Evolutionary conservation across 208 protist genomes (phyloP).

Genomic region (Novymonas esmeraldas): DNA sequence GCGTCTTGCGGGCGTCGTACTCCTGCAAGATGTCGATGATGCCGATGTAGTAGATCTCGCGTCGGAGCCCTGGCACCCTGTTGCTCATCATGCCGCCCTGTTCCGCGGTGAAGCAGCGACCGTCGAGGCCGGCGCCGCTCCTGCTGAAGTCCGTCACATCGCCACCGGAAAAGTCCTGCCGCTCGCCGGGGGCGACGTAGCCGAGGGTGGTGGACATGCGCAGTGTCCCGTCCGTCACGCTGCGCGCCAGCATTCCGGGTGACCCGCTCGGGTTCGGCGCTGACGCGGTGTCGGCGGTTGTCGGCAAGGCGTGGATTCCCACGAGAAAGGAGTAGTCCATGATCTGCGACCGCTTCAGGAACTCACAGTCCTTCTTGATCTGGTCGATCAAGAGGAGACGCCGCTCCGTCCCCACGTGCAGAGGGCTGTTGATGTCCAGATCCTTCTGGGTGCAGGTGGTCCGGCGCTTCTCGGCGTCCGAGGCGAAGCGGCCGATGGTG

Average conservation of each 20-base stretch:
- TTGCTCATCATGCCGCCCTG: conserved; percentile 84
- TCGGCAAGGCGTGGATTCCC: conserved; percentile 85
- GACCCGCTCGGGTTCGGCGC: conserved; percentile 1
- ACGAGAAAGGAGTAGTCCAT: conserved; percentile 96
- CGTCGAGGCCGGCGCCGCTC: conserved; percentile 37
- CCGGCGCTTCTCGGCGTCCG: conserved; percentile 77
- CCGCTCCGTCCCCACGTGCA: conserved; percentile 73
- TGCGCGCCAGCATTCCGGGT: conserved; percentile 9
- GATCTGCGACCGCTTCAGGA: conserved; percentile 84
- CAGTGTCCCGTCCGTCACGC: conserved; percentile 10
- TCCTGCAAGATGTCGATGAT: conserved; percentile 95
- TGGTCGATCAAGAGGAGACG: conserved; percentile 83
- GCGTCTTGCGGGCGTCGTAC: conserved; percentile 82
- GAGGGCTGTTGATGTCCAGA: conserved; percentile 82
- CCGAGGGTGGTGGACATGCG: conserved; percentile 1
- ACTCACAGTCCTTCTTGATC: conserved; percentile 86
- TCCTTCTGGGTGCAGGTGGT: conserved; percentile 92
- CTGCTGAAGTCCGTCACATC: conserved; percentile 1
- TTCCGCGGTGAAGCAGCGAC: conserved; percentile 78
- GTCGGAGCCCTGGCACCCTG: conserved; percentile 50
- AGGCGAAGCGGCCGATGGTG: conserved; percentile 89
- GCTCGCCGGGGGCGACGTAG: conserved; percentile 2
- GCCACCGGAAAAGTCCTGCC: not conserved
- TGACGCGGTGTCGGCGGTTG: conserved; percentile 5
- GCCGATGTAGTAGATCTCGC: conserved; percentile 93